Evolutionary conservation across 2,329 filamentous ascomycete species (phyloP), one percentile per base, ranked within the genome.

Genomic region (Colletotrichum cereale): DNA sequence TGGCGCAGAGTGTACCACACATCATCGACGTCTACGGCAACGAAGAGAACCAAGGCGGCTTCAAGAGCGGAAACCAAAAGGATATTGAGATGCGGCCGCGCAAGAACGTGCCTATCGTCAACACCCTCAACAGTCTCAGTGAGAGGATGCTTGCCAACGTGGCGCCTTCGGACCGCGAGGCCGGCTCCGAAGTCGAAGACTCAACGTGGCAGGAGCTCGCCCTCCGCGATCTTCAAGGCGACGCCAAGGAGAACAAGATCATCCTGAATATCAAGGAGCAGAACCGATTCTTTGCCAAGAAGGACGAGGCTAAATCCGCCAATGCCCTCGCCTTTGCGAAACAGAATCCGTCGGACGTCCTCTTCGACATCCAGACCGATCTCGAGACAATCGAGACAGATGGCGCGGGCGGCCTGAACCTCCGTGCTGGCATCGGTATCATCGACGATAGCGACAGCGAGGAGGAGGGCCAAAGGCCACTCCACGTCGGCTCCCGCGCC

Each of bases 1-100:
- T 88, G 74, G 84, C 91, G 4, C 84, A 91, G 42, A 88, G 92
- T 67, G 90, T 99, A 26, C 95, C 96, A 0, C 91, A 95, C 76
- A 95, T 97, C 74, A 95, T 99, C 75, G 93, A 99, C 79, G 82
- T 99, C 34, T 94, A 96, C 78, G 96, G 92, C 38, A 99, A 99
- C 78, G 96, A 98, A 82, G 93, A 96, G 80, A 96, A 99, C 77
- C 91, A 97, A 80, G 97, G 95, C 75, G 93, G 95, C 64, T 89
- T 92, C 77, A 91, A 88, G 76, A 83, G 87, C 73, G 96, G 96
- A 61, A 98, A 99, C 80, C 88, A 92, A 63, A 94, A 96, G 66
- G 95, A 98, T 79, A 84, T 93, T 44, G 96, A 97, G 74, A 98
- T 98, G 94, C 89, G 94, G 42, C 94, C 95, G 2, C 87, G 90